These are phyloP conservation scores for Aquilaria sinensis DNA, from an alignment of 345 rosid genomes.

Conservation along the genomic window DNA sequence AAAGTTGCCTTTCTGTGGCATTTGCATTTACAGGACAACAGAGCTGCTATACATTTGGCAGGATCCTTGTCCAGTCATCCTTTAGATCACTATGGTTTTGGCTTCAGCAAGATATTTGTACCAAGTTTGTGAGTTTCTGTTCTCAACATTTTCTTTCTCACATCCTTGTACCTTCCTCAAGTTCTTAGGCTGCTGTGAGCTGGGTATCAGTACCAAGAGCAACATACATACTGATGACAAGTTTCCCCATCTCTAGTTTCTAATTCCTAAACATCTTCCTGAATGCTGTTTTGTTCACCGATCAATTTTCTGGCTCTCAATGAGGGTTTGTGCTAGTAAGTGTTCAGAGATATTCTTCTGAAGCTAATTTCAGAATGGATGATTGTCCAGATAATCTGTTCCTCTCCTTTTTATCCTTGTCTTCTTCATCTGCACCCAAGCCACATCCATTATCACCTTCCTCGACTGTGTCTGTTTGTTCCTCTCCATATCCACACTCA, in stretches of 20 bases:
- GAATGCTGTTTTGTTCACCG: constrained; percentile 2
- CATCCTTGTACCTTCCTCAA: not conserved
- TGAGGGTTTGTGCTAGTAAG: constrained; percentile 15
- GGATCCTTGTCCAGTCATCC: constrained; percentile 2
- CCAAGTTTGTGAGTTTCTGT: constrained; percentile 11
- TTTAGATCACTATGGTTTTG: constrained; percentile 8
- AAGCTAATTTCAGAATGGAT: constrained; percentile 46
- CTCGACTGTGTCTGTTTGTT: constrained; percentile 22
- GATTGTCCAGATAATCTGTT: constrained; percentile 35
- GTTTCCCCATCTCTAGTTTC: not conserved
- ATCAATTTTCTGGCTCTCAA: constrained; percentile 12
- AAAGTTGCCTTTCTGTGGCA: constrained; percentile 6
- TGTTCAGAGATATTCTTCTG: constrained; percentile 12
- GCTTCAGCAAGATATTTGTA: constrained; percentile 7
- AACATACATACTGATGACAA: not conserved
- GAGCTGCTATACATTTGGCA: constrained; percentile 12
- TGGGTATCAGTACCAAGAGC: not conserved
- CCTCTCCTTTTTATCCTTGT: constrained; percentile 23
- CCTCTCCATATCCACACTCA: constrained; percentile 14
- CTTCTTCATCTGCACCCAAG: constrained; percentile 15
- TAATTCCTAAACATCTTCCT: not conserved
- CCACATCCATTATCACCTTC: constrained; percentile 25
- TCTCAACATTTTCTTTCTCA: not conserved
- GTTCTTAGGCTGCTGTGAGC: constrained; percentile 1
- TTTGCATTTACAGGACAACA: constrained; percentile 1